Conservation (phyloP, 306 rosid species). For the Cotoneaster glaucophyllus region DNA sequence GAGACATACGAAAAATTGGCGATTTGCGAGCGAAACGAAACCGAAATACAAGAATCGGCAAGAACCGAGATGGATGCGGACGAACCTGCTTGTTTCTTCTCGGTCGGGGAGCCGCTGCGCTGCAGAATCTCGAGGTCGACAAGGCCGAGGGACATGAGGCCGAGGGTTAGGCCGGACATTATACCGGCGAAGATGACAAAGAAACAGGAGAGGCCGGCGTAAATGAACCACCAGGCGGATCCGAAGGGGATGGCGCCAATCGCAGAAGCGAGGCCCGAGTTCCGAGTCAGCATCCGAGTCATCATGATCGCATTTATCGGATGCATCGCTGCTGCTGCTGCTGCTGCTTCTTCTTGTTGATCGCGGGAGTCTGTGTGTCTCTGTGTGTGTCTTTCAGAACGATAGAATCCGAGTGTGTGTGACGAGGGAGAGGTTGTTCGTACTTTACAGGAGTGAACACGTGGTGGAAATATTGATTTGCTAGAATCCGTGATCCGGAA, state of each 20-base stretch:
- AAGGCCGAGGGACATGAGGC: conserved; percentile 92
- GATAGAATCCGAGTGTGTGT: background rate
- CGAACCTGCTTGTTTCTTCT: conserved; percentile 87
- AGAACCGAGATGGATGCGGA: background rate
- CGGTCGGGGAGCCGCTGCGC: conserved; percentile 71
- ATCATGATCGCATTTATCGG: conserved; percentile 38
- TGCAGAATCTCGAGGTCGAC: conserved; percentile 95
- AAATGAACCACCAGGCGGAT: conserved; percentile 60
- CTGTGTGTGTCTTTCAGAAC: background rate
- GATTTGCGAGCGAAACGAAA: background rate
- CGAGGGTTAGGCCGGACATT: conserved; percentile 95
- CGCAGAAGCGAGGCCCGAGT: conserved; percentile 23
- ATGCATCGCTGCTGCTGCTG: conserved; percentile 23
- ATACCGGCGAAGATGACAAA: conserved; percentile 86
- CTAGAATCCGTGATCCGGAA: background rate
- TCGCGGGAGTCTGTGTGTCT: background rate
- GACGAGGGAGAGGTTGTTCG: background rate
- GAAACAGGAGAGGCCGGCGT: conserved; percentile 61
- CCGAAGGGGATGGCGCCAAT: conserved; percentile 41
- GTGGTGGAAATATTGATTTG: background rate
- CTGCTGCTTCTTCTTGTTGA: background rate
- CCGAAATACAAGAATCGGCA: background rate
- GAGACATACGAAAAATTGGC: background rate
- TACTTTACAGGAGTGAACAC: background rate
- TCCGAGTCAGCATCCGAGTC: conserved; percentile 52